Percentiles rank a stretch among this genome's conserved stretches.
Evolutionary conservation across 2,329 filamentous ascomycete species (phyloP).

Genomic region (Dissoconium aciculare): DNA sequence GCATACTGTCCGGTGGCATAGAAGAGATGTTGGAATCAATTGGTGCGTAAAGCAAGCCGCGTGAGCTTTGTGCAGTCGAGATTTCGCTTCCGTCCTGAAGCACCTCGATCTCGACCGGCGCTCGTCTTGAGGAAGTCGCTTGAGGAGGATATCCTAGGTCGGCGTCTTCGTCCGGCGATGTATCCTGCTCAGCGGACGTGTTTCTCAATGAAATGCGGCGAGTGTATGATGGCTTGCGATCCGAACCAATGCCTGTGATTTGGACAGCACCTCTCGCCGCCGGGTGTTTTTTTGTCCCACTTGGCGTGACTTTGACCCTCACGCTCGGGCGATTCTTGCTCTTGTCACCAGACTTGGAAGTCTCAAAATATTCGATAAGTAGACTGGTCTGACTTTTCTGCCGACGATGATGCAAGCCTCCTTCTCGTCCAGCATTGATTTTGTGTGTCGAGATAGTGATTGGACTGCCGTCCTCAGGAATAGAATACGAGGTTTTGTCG

Average conservation of each 20-base stretch:
- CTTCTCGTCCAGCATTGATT: conserved; percentile 30
- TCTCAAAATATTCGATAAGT: conserved; percentile 90
- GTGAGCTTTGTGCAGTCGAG: conserved; percentile 35
- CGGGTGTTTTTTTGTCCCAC: conserved; percentile 41
- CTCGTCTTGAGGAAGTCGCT: conserved; percentile 56
- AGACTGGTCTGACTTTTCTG: conserved; percentile 71
- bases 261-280: conserved; percentile 59
- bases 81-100: conserved; percentile 54
- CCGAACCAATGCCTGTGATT: conserved; percentile 65
- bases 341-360: conserved; percentile 48
- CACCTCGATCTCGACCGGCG: conserved; percentile 83
- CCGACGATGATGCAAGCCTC: conserved; percentile 38
- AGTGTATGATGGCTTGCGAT: conserved; percentile 55
- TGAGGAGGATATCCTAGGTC: conserved; percentile 53
- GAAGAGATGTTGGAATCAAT: conserved; percentile 74
- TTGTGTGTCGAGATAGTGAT: conserved; percentile 76
- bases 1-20: conserved; percentile 57
- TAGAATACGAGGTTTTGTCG: conserved; percentile 59
- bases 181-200: conserved; percentile 24
- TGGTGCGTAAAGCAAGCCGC: conserved; percentile 49
- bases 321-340: conserved; percentile 66
- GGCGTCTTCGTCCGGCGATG: conserved; percentile 18
- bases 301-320: conserved; percentile 64
- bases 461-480: conserved; percentile 76
- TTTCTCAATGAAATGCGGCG: conserved; percentile 49